Conservation (phyloP, 441 rosid species). For the Sinapis alba region DNA sequence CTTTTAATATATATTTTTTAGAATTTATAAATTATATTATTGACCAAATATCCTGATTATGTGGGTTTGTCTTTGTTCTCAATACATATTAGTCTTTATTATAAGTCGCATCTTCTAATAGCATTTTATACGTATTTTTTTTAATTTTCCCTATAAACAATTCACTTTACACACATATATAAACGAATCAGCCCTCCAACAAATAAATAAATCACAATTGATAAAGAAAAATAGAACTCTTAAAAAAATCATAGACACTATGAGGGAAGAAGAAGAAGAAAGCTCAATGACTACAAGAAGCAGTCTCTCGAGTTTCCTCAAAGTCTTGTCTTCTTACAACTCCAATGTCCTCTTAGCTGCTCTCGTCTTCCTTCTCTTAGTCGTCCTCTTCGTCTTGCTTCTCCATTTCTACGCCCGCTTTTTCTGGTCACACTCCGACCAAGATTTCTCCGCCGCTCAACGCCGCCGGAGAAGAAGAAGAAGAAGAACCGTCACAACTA, state of each 20-base stretch:
- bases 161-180: slow-evolving; percentile 22
- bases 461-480: slow-evolving; percentile 35
- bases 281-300: slow-evolving; percentile 9
- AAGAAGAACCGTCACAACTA: slow-evolving; percentile 38
- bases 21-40: background rate
- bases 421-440: slow-evolving; percentile 49
- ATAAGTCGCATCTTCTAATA: background rate
- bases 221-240: background rate
- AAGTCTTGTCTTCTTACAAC: slow-evolving; percentile 65
- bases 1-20: slow-evolving; percentile 7
- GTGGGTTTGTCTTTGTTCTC: slow-evolving; percentile 22
- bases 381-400: slow-evolving; percentile 73
- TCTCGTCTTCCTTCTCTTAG: slow-evolving; percentile 65
- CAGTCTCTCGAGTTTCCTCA: slow-evolving; percentile 36
- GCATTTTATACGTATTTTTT: slow-evolving; percentile 4
- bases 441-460: slow-evolving; percentile 32
- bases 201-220: background rate
- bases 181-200: background rate
- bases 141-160: slow-evolving; percentile 8
- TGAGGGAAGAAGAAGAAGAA: slow-evolving; percentile 13
- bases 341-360: slow-evolving; percentile 74
- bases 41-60: slow-evolving; percentile 32
- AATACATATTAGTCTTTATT: background rate
- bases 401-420: slow-evolving; percentile 85
- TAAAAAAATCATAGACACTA: background rate